Conservation (phyloP, 305 asterid genomes). For the Fraxinus sp. region DNA sequence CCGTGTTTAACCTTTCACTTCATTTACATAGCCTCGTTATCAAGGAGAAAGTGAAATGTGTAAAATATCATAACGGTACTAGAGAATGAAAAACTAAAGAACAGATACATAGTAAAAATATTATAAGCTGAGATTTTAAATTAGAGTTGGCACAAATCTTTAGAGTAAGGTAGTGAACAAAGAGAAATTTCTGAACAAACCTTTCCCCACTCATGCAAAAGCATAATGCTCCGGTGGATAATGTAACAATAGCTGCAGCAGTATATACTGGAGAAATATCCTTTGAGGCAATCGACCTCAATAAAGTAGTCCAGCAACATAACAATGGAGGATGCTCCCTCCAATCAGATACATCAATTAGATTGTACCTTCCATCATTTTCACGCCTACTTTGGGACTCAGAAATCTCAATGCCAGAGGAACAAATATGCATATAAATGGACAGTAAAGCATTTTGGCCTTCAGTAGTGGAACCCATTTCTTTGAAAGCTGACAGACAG, state of each 20-base stretch:
- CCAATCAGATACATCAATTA: slow-evolving; percentile 52
- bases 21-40: neutral
- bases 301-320: slow-evolving; percentile 66
- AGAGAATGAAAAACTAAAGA: neutral
- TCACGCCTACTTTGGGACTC: slow-evolving; percentile 45
- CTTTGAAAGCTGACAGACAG: slow-evolving; percentile 63
- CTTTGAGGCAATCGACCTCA: slow-evolving; percentile 50
- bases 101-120: slow-evolving; percentile 11
- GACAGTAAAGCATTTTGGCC: slow-evolving; percentile 68
- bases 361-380: slow-evolving; percentile 36
- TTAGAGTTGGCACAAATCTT: slow-evolving; percentile 14
- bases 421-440: slow-evolving; percentile 34
- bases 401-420: slow-evolving; percentile 45
- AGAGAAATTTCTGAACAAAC: slow-evolving; percentile 33
- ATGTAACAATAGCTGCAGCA: slow-evolving; percentile 52
- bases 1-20: neutral
- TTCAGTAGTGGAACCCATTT: slow-evolving; percentile 55
- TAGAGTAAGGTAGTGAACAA: slow-evolving; percentile 22
- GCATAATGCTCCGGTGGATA: slow-evolving; percentile 64
- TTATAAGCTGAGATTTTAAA: slow-evolving; percentile 14
- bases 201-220: slow-evolving; percentile 72
- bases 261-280: slow-evolving; percentile 52
- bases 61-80: neutral
- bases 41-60: neutral
- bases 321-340: slow-evolving; percentile 70